Percentiles rank a stretch among this genome's conserved stretches.
Evolutionary conservation across 2,329 filamentous ascomycete species (phyloP).

Genomic region (Trichoderma breve): DNA sequence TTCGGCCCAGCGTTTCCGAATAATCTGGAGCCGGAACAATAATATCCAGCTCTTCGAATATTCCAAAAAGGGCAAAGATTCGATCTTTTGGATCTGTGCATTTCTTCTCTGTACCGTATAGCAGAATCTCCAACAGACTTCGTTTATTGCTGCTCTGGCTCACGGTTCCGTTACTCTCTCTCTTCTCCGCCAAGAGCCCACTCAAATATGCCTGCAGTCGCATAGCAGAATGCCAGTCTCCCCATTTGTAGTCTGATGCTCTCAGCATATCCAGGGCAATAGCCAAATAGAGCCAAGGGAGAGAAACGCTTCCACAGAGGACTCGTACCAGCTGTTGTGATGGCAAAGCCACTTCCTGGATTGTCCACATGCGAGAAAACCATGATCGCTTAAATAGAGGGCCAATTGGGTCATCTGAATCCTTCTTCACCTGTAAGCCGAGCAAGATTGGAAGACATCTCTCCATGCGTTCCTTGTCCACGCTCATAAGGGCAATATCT

Average conservation of each 20-base stretch:
- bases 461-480: neutral
- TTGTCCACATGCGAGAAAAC: neutral
- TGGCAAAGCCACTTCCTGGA: neutral
- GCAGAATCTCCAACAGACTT: neutral
- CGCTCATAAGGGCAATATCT: neutral
- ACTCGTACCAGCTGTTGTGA: neutral
- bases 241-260: neutral
- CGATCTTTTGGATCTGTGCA: neutral
- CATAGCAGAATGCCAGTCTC: neutral
- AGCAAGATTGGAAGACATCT: neutral
- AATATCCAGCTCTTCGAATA: neutral
- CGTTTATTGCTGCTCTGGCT: neutral
- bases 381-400: neutral
- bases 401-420: neutral
- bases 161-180: neutral
- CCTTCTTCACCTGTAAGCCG: neutral
- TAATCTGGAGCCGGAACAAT: neutral
- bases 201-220: neutral
- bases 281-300: neutral
- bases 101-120: neutral
- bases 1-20: neutral
- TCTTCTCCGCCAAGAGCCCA: neutral
- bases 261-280: neutral
- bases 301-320: neutral
- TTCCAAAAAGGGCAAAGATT: neutral